phyloP scores from a whole-genome alignment of 495 filamentous ascomycete genomes.

The Achaetomiella virescens region DNA sequence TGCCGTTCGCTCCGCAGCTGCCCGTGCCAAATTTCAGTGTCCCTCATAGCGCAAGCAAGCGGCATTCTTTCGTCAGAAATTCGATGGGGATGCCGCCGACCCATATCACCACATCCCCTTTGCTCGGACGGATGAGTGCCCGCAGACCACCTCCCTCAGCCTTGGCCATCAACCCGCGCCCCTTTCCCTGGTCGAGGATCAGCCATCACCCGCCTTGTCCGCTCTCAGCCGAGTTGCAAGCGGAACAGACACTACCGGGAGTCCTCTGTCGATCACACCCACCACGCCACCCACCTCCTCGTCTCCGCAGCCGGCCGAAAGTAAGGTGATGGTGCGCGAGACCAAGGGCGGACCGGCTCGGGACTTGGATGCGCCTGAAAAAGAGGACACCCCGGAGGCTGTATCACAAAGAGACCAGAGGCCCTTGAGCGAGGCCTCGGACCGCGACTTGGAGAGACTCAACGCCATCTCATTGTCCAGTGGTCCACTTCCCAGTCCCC shows the following conservation, averaged over 20 bases:
- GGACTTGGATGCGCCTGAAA: not conserved
- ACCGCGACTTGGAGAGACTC: not conserved
- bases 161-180: conserved; percentile 35
- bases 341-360: not conserved
- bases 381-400: not conserved
- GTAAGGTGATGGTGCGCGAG: not conserved
- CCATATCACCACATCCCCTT: conserved; percentile 3
- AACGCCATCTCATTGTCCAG: not conserved
- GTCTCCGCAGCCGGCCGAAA: conserved; percentile 10
- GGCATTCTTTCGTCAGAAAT: conserved; percentile 34
- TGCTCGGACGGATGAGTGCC: conserved; percentile 15
- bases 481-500: not conserved
- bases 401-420: not conserved
- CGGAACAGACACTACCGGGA: not conserved
- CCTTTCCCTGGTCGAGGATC: conserved; percentile 47
- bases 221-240: conserved; percentile 2
- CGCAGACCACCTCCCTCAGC: conserved; percentile 40
- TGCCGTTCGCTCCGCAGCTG: conserved; percentile 11
- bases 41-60: conserved; percentile 37
- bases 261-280: conserved; percentile 16
- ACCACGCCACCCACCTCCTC: conserved; percentile 27
- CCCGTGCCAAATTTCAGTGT: conserved; percentile 44
- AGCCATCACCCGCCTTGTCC: conserved; percentile 36
- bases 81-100: conserved; percentile 11
- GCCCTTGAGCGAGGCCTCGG: not conserved